Evolutionary conservation across 78 protist species (phyloP).

Genomic region (Dictyostelium brefeldianum): DNA sequence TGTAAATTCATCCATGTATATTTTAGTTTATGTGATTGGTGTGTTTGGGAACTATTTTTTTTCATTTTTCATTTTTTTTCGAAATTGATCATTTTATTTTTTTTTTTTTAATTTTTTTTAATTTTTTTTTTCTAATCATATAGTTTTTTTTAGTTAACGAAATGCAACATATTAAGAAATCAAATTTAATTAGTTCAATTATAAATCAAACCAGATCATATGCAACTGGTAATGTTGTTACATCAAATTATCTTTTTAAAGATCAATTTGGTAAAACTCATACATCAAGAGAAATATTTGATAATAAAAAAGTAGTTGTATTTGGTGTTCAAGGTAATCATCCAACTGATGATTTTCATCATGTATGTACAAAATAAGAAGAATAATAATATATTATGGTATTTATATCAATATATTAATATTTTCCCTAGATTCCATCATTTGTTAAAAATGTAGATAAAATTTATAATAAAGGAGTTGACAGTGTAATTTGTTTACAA

Average conservation of each 20-base stretch:
- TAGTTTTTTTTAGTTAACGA: not conserved
- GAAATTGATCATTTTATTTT: no score
- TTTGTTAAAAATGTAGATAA: constrained; percentile 44
- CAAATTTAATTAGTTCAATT: not conserved
- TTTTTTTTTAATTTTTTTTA: not conserved
- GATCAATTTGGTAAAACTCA: constrained; percentile 39
- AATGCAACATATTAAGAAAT: not conserved
- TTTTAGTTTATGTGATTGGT: no score
- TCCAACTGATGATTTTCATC: constrained; percentile 50
- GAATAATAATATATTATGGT: not conserved
- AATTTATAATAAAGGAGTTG: constrained; percentile 43
- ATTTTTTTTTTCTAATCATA: not conserved
- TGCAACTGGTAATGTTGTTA: constrained; percentile 24
- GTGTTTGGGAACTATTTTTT: not conserved
- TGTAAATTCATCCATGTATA: not conserved
- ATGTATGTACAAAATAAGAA: not conserved
- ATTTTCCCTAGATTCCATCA: constrained; percentile 36
- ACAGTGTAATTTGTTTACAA: constrained; percentile 48
- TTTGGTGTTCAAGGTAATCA: constrained; percentile 29
- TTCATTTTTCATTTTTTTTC: not conserved
- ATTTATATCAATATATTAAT: not conserved
- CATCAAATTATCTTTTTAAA: not conserved
- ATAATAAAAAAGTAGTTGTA: constrained; percentile 47
- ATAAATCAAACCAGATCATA: not conserved
- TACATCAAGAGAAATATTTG: not conserved